phyloP scores from a whole-genome alignment of 257 asterid genomes.

The Prunella vulgaris region DNA sequence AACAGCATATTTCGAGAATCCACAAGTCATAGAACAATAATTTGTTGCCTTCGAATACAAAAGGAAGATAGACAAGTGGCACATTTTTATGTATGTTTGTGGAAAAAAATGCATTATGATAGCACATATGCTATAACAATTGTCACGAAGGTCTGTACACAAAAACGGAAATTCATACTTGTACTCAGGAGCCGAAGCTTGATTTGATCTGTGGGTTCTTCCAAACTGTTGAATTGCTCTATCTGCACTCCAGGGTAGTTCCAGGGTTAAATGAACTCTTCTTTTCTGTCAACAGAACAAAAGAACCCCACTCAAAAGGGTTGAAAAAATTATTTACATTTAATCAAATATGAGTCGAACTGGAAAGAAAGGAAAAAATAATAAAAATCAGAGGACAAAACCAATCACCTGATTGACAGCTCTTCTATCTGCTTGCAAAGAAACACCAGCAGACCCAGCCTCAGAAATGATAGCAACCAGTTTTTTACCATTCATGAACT shows the following conservation, averaged over 20 bases:
- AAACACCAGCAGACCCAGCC: slow-evolving; percentile 99
- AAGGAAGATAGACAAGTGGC: background rate
- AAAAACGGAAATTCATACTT: slow-evolving; percentile 30
- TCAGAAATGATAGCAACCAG: slow-evolving; percentile 90
- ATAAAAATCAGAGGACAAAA: background rate
- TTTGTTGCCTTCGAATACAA: background rate
- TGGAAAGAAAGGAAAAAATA: background rate
- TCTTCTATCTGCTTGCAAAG: slow-evolving; percentile 98
- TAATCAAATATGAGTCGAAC: slow-evolving; percentile 7
- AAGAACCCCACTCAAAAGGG: slow-evolving; percentile 21
- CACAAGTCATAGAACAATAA: background rate
- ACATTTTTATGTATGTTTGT: background rate
- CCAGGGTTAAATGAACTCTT: slow-evolving; percentile 94
- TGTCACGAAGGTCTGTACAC: background rate
- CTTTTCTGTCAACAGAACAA: slow-evolving; percentile 63
- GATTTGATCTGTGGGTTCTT: slow-evolving; percentile 98
- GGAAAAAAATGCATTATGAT: background rate
- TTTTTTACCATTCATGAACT: slow-evolving; percentile 93
- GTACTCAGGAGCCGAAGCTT: slow-evolving; percentile 97
- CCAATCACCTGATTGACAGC: slow-evolving; percentile 76
- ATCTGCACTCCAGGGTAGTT: slow-evolving; percentile 99
- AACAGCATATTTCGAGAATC: slow-evolving; percentile 12
- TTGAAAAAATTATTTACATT: slow-evolving; percentile 16
- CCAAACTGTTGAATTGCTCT: slow-evolving; percentile 99
- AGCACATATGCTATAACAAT: background rate